Evolutionary conservation across 257 asterid genomes (phyloP), one percentile per base, ranked within the genome.

Genomic region (Buddleja alternifolia): DNA sequence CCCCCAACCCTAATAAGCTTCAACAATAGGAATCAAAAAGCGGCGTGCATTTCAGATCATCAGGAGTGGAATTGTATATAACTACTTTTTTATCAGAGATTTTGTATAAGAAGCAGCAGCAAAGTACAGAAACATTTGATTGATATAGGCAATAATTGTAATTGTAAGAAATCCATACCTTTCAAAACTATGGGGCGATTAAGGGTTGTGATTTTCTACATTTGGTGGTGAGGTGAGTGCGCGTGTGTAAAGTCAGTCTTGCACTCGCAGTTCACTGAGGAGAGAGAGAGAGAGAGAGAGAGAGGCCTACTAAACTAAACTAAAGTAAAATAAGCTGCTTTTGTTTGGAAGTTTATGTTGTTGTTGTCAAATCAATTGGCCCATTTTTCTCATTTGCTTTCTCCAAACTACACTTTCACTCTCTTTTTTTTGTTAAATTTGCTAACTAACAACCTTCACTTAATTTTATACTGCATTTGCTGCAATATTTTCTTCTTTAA

Each of bases 101-200:
- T n/a, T n/a, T n/a, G n/a, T n/a, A n/a, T n/a, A n/a, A n/a, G n/a
- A n/a, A n/a, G n/a, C n/a, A n/a, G n/a, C 1, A 70, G 45, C 37
- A 66, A 16, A 51, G 19, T 17, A 29, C 7, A 46, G n/a, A 45
- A 16, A 72, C 65, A 68, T 72, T 34, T 68, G 73, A 52, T 55
- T 2, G 34, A 5, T 5, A 29, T n/a, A 5, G 70, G n/a, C 42
- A 73, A 73, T 68, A 77, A 78, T 78, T 78, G 82, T 20, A 63
- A 63, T 63, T 19, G 52, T 1, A 68, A 53, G 63, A 72, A 75
- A 70, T 79, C 73, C 75, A 48, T 70, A 80, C 80, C 80, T 80
- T 67, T 61, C n/a, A n/a, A 40, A 63, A 75, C 34, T 10, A 66
- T 42, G 58, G 51, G 69, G 67, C 56, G 34, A 78, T 67, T 69